phyloP scores from a whole-genome alignment of 2,329 filamentous ascomycete species.

The Dendryphion nanum region DNA sequence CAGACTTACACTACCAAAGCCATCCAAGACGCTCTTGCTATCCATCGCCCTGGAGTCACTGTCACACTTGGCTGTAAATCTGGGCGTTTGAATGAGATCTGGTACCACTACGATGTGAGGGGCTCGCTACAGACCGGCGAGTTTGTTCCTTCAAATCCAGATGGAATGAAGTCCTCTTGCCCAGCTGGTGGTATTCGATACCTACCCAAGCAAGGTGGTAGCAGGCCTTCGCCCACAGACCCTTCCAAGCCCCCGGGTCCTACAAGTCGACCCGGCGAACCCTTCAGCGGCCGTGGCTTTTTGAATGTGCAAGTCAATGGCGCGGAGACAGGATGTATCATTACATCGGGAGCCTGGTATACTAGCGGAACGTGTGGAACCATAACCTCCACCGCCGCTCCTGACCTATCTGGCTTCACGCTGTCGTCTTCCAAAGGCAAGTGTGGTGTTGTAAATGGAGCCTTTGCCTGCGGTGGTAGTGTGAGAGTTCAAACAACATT shows the following conservation, averaged over 20 bases:
- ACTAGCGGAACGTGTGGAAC: constrained; percentile 66
- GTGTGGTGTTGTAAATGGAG: constrained; percentile 56
- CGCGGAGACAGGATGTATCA: constrained; percentile 62
- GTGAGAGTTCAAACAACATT: constrained; percentile 46
- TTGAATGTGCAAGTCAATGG: constrained; percentile 56
- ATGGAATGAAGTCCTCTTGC: constrained; percentile 62
- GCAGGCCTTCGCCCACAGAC: constrained; percentile 11
- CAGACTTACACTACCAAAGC: constrained; percentile 59
- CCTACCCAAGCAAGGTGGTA: constrained; percentile 52
- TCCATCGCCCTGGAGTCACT: constrained; percentile 53
- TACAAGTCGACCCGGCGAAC: constrained; percentile 36
- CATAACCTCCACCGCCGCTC: constrained; percentile 59
- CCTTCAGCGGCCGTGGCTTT: constrained; percentile 60
- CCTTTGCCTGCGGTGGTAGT: constrained; percentile 55
- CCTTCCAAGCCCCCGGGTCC: constrained; percentile 27
- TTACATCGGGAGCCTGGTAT: constrained; percentile 67
- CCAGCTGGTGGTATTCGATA: constrained; percentile 64
- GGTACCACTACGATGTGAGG: constrained; percentile 63
- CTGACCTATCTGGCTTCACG: constrained; percentile 29
- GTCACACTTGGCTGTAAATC: constrained; percentile 60
- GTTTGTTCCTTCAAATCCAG: constrained; percentile 58
- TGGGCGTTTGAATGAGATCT: constrained; percentile 53
- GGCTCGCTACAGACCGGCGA: constrained; percentile 60
- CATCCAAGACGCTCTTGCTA: constrained; percentile 59
- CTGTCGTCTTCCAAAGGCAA: constrained; percentile 35